These are phyloP conservation scores for Penicillium janthinellum DNA, from an alignment of 2,329 filamentous ascomycete species.

Conservation along the genomic window DNA sequence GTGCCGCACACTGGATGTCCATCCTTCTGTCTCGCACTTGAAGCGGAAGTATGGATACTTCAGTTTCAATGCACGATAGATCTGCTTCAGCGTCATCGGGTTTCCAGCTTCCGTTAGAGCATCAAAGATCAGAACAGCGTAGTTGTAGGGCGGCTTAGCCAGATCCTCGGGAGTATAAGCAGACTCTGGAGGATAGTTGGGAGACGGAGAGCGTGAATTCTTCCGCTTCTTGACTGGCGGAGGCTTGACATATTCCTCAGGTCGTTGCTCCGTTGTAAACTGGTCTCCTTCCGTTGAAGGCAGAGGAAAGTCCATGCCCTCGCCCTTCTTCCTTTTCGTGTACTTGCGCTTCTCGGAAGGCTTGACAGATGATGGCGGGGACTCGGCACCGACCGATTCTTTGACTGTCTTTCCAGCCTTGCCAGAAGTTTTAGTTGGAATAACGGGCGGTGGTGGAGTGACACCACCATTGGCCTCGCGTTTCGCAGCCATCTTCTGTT, in stretches of 20 bases:
- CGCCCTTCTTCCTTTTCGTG: slow-evolving; percentile 50
- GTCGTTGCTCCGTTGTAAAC: slow-evolving; percentile 39
- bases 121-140: slow-evolving; percentile 66
- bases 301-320: slow-evolving; percentile 47
- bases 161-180: slow-evolving; percentile 65
- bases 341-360: slow-evolving; percentile 51
- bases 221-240: slow-evolving; percentile 54
- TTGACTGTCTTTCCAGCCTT: slow-evolving; percentile 38
- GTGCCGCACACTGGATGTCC: slow-evolving; percentile 68
- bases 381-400: slow-evolving; percentile 40
- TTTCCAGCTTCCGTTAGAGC: slow-evolving; percentile 59
- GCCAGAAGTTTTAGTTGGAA: slow-evolving; percentile 20
- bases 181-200: slow-evolving; percentile 60
- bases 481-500: slow-evolving; percentile 53
- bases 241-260: slow-evolving; percentile 47
- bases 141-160: slow-evolving; percentile 63
- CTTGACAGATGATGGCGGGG: slow-evolving; percentile 36
- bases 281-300: slow-evolving; percentile 47
- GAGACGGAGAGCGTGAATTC: slow-evolving; percentile 61
- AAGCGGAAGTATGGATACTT: slow-evolving; percentile 64
- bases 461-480: slow-evolving; percentile 51
- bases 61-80: slow-evolving; percentile 64
- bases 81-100: slow-evolving; percentile 66
- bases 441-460: slow-evolving; percentile 41
- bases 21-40: slow-evolving; percentile 65